A percentile compares a stretch with the other conserved stretches of the same genome.
These are phyloP conservation scores for Lophiostoma macrostomum DNA, from an alignment of 495 filamentous ascomycete species.

Conservation along the genomic window DNA sequence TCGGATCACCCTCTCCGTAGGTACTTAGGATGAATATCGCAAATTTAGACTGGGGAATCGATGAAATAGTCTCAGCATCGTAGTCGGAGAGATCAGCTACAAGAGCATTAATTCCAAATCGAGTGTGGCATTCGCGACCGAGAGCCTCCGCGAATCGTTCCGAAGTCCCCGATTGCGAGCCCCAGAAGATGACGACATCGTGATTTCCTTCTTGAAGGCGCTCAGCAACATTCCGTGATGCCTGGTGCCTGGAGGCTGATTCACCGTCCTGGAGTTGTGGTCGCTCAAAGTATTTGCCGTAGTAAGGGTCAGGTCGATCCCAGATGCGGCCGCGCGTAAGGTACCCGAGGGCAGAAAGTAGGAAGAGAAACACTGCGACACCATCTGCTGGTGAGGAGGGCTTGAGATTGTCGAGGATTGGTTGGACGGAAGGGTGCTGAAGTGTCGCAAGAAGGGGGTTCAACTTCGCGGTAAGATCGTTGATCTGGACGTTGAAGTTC, in stretches of 20 bases:
- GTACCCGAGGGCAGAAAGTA: constrained; percentile 26
- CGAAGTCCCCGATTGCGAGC: constrained; percentile 55
- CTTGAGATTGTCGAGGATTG: no score
- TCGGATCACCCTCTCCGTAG: constrained; percentile 56
- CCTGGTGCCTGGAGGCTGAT: background rate
- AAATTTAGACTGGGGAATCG: constrained; percentile 44
- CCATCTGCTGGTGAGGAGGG: constrained; percentile 22
- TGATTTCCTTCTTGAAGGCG: constrained; percentile 38
- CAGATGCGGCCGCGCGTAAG: constrained; percentile 29
- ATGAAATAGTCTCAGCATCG: constrained; percentile 44
- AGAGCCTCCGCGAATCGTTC: constrained; percentile 51
- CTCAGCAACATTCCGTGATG: constrained; percentile 36
- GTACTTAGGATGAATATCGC: constrained; percentile 54
- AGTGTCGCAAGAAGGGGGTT: constrained; percentile 4
- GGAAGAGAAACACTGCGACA: constrained; percentile 21
- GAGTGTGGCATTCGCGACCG: constrained; percentile 45
- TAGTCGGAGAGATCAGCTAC: constrained; percentile 52
- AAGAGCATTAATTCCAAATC: constrained; percentile 47
- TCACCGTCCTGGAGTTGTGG: constrained; percentile 34
- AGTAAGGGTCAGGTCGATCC: constrained; percentile 40
- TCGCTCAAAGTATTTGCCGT: constrained; percentile 37
- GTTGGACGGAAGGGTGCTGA: no score
- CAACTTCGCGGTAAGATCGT: background rate
- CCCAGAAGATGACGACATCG: constrained; percentile 52
- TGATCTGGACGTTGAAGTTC: constrained; percentile 6